Evolutionary conservation across 352 stramenopile species (phyloP), one percentile per base, ranked within the genome.

Genomic region (Pythium utonaiense): DNA sequence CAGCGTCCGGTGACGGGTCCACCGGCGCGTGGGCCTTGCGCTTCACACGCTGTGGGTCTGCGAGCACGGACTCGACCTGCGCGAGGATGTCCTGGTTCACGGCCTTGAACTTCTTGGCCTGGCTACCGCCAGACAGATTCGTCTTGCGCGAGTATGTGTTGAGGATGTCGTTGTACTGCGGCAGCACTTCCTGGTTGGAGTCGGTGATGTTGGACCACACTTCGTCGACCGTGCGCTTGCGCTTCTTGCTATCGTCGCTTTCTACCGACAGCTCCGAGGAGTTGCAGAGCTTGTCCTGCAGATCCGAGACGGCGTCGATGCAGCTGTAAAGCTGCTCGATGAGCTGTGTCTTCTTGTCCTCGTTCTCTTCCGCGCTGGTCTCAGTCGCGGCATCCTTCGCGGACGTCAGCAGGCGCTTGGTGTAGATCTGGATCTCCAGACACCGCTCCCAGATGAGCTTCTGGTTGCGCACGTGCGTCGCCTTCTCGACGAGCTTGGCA

Each of bases 61-160:
- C 84, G 8, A 95, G 77, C 49, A 95, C 83, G 0, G 83, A 82
- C 59, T 95, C 86, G 7, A 95, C 86, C 54, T 95, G 86, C 19
- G 83, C 71, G 14, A 95, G 67, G 21, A 95, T 83, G 50, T 92
- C 83, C 54, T 95, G 86, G 69, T 95, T 93, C 57, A 95, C 84
- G 41, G 81, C 83, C 63, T 93, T 92, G 70, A 95, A 95, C 67
- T 94, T 94, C 62, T 91, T 95, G 14, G 67, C 71, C 54, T 92
- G 81, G 31, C 31, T 86, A 24, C 78, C 80, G 12, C 74, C 79
- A 1, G 74, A 64, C 22, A 93, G 54, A 53, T 84, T 82, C 33
- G 81, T 93, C 75, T 88, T 86, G 67, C 80, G 78, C 34, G 80
- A 78, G 64, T 80, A 84, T 62, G 78, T 80, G 74, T 89, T 93